phyloP scores from a whole-genome alignment of 2,329 filamentous ascomycete genomes.

The Cucurbitaria berberidis region DNA sequence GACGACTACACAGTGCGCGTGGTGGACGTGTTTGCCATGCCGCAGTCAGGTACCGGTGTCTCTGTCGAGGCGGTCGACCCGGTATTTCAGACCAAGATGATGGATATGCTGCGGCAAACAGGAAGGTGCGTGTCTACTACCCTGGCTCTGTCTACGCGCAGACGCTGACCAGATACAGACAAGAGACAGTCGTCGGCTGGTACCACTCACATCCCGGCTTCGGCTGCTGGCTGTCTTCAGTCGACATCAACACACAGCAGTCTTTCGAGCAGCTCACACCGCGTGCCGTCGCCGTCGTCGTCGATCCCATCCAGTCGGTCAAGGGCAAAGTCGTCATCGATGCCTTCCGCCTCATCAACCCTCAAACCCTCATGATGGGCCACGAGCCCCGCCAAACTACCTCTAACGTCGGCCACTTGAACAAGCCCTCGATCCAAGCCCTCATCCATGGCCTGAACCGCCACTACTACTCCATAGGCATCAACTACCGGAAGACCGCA shows the following conservation, averaged over 20 bases:
- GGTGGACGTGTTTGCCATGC: conserved; percentile 99
- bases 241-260: conserved; percentile 99
- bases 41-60: conserved; percentile 96
- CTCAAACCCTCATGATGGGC: conserved; percentile 95
- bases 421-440: conserved; percentile 99
- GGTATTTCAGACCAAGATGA: conserved; percentile 99
- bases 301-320: conserved; percentile 98
- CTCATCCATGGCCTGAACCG: conserved; percentile 97
- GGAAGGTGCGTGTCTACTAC: conserved; percentile 68
- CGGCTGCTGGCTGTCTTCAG: conserved; percentile 97
- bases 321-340: conserved; percentile 99
- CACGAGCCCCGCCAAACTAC: conserved; percentile 98
- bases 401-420: conserved; percentile 95
- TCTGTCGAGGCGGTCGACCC: conserved; percentile 98
- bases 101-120: conserved; percentile 99
- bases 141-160: neutral
- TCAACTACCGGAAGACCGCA: conserved; percentile 97
- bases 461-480: conserved; percentile 99
- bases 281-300: conserved; percentile 94
- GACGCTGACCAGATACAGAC: conserved; percentile 61
- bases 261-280: conserved; percentile 99
- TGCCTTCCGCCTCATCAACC: conserved; percentile 97
- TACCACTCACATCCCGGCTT: conserved; percentile 99
- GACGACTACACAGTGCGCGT: conserved; percentile 99
- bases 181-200: conserved; percentile 97